A percentile compares a stretch with the other conserved stretches of the same genome.
Evolutionary conservation across 129 eudicot species (phyloP).

Genomic region (Scalesia atractyloides): DNA sequence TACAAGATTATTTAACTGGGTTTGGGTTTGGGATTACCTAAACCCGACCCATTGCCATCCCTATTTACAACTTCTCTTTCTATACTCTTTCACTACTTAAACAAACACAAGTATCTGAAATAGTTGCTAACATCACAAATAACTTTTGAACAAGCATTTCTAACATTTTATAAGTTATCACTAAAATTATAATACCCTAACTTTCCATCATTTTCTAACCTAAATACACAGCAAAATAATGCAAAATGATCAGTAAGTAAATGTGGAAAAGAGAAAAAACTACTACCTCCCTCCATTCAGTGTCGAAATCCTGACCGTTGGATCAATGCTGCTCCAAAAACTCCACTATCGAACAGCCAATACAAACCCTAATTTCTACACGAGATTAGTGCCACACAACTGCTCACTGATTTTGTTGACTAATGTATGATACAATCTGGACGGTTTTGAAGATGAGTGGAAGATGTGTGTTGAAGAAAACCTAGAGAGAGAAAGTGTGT

Average conservation of each 20-base stretch:
- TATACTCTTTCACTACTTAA: neutral
- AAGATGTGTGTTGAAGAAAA: constrained; percentile 8
- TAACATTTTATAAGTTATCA: neutral
- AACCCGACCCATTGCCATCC: too few relatives aligned
- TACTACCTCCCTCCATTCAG: constrained; percentile 96
- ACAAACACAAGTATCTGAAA: neutral
- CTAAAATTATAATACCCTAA: neutral
- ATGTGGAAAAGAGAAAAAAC: constrained; percentile 37
- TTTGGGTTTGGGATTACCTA: too few relatives aligned
- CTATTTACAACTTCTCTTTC: too few relatives aligned
- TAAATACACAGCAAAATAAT: constrained; percentile 10
- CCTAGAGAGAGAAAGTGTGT: constrained; percentile 23
- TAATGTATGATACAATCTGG: neutral
- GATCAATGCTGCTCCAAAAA: constrained; percentile 41
- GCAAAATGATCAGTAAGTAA: constrained; percentile 47
- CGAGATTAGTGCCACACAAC: neutral
- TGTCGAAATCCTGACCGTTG: constrained; percentile 48
- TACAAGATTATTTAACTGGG: too few relatives aligned
- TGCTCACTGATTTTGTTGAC: neutral
- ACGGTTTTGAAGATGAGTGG: neutral
- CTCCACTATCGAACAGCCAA: constrained; percentile 14
- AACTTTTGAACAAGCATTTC: neutral
- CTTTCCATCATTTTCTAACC: neutral
- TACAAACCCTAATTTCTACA: constrained; percentile 30
- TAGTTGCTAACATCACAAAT: too few relatives aligned